A percentile compares a stretch with the other conserved stretches of the same genome.
phyloP scores from a whole-genome alignment of 768 basidiomycete genomes.

The Cystofilobasidium bisporidii region DNA sequence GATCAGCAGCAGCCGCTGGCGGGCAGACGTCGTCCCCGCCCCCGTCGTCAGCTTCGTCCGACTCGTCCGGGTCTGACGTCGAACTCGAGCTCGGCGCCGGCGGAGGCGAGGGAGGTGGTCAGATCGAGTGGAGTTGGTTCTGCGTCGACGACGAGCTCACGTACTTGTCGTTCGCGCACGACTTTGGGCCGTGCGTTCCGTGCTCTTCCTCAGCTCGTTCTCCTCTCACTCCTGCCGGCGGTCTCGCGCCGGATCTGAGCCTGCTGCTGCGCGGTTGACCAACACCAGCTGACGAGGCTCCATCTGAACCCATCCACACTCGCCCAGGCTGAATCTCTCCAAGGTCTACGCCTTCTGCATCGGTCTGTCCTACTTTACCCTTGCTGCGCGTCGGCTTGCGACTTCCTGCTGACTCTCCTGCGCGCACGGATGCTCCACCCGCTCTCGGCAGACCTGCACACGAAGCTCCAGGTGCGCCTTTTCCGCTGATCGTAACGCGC shows the following conservation, averaged over 20 bases:
- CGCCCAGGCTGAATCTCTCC: slow-evolving; percentile 18
- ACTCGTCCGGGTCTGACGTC: slow-evolving; percentile 6
- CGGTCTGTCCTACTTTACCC: slow-evolving; percentile 2
- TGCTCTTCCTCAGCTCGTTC: background rate
- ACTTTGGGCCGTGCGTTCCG: slow-evolving; percentile 63
- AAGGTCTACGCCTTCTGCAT: slow-evolving; percentile 27
- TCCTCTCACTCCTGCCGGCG: too few relatives aligned
- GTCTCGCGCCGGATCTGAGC: too few relatives aligned
- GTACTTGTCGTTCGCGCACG: slow-evolving; percentile 87
- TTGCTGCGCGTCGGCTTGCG: background rate
- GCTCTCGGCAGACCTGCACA: slow-evolving; percentile 22
- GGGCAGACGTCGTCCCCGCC: background rate
- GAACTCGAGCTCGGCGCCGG: slow-evolving; percentile 23
- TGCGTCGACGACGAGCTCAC: slow-evolving; percentile 84
- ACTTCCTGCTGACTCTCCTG: too few relatives aligned
- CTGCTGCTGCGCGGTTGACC: background rate
- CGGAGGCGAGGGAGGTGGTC: slow-evolving; percentile 16
- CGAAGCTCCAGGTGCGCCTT: slow-evolving; percentile 9
- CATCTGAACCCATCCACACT: background rate
- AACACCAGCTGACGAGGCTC: background rate
- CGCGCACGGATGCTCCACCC: background rate
- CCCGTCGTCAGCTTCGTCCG: background rate
- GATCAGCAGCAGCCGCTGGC: background rate
- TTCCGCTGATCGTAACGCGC: too few relatives aligned
- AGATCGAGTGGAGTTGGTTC: slow-evolving; percentile 66